These are phyloP conservation scores for Porpolomopsis calyptriformis DNA, from an alignment of 768 basidiomycete species.

Conservation along the genomic window DNA sequence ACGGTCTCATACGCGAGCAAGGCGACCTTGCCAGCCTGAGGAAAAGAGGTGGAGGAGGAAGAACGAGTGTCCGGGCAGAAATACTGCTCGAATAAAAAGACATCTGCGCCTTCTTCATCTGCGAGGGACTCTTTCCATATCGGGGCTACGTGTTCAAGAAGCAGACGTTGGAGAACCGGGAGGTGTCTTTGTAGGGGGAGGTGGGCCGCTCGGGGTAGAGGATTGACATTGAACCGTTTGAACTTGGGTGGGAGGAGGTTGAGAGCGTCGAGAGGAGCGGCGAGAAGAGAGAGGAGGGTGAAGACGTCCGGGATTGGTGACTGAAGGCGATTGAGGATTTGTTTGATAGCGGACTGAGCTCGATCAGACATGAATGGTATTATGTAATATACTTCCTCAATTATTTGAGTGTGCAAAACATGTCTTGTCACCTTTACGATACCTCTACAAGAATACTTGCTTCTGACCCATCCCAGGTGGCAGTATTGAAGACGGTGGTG, in stretches of 20 bases:
- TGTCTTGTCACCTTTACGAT: too few relatives aligned
- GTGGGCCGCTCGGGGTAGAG: conserved; percentile 24
- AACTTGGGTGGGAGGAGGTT: conserved; percentile 53
- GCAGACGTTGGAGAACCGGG: conserved; percentile 49
- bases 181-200: conserved; percentile 31
- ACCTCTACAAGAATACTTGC: too few relatives aligned
- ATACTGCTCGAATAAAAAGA: conserved; percentile 48
- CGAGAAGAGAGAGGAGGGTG: conserved; percentile 45
- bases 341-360: conserved; percentile 26
- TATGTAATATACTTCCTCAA: too few relatives aligned
- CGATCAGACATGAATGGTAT: too few relatives aligned
- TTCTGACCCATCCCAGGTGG: too few relatives aligned
- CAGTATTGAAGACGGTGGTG: too few relatives aligned
- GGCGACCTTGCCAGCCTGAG: conserved; percentile 42
- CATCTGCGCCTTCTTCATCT: conserved; percentile 37
- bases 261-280: conserved; percentile 45
- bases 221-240: conserved; percentile 30
- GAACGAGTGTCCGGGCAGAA: conserved; percentile 63
- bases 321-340: conserved; percentile 36
- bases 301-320: conserved; percentile 37
- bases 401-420: too few relatives aligned
- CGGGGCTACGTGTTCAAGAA: conserved; percentile 57
- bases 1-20: conserved; percentile 57
- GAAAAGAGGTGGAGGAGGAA: conserved; percentile 38
- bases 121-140: conserved; percentile 52